Conservation (phyloP, 495 filamentous ascomycete genomes). For the Mytilinidion resinicola region DNA sequence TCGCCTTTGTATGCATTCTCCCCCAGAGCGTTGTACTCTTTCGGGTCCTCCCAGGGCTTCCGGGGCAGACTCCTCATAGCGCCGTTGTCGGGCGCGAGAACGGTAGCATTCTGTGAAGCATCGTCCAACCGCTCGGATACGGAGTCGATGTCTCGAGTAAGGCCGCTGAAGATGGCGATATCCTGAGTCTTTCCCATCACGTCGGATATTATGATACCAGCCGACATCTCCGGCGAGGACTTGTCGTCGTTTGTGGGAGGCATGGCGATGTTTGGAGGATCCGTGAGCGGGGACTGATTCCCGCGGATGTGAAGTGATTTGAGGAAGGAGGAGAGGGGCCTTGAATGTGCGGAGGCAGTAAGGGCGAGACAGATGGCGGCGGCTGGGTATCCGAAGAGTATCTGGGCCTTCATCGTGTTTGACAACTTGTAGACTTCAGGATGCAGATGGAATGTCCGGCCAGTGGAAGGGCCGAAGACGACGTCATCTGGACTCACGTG, state of each 20-base stretch:
- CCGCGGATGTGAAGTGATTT: slow-evolving; percentile 9
- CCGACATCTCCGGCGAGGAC: slow-evolving; percentile 20
- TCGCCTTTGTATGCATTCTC: slow-evolving; percentile 73
- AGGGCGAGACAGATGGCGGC: slow-evolving; percentile 14
- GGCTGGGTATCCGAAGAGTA: slow-evolving; percentile 10
- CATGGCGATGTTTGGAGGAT: slow-evolving; percentile 33
- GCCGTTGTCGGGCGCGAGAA: slow-evolving; percentile 81
- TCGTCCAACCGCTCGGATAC: slow-evolving; percentile 68
- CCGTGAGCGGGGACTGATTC: slow-evolving; percentile 10
- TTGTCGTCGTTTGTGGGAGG: slow-evolving; percentile 36
- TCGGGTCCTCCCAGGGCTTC: slow-evolving; percentile 90
- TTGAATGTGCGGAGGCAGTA: slow-evolving; percentile 15
- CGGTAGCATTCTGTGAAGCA: slow-evolving; percentile 66
- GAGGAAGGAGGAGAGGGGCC: slow-evolving; percentile 16
- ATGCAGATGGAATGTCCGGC: not conserved
- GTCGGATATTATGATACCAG: slow-evolving; percentile 64
- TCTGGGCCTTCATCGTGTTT: slow-evolving; percentile 21
- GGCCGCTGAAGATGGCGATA: slow-evolving; percentile 83
- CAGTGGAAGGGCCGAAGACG: not conserved
- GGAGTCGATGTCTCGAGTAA: slow-evolving; percentile 72
- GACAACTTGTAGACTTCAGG: not conserved
- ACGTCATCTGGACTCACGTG: too few species aligned
- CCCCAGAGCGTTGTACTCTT: slow-evolving; percentile 69
- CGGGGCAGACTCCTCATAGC: slow-evolving; percentile 71
- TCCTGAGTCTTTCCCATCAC: slow-evolving; percentile 73